Evolutionary conservation across 2,329 filamentous ascomycete genomes (phyloP).

Genomic region (Triangularia setosa): DNA sequence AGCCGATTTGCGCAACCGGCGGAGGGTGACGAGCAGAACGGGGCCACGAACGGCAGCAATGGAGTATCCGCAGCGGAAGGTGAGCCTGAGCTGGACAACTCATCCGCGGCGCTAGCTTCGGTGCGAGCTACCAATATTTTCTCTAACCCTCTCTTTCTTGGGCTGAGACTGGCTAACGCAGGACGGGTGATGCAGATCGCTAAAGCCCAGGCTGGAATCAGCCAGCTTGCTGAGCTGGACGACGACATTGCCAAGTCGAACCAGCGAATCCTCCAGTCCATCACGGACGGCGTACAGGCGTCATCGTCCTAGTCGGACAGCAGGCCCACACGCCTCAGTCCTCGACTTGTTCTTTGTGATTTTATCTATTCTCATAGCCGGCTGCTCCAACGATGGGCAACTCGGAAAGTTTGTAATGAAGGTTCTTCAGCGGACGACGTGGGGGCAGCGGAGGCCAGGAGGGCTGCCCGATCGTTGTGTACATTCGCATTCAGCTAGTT

Average conservation of each 20-base stretch:
- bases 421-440: not conserved
- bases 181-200: constrained; percentile 26
- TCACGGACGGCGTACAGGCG: constrained; percentile 24
- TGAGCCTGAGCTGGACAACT: constrained; percentile 58
- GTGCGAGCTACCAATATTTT: constrained; percentile 49
- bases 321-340: not conserved
- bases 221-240: constrained; percentile 30
- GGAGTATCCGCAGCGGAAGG: constrained; percentile 44
- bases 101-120: constrained; percentile 63
- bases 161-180: constrained; percentile 18
- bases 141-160: constrained; percentile 23
- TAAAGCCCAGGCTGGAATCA: constrained; percentile 29
- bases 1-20: constrained; percentile 48
- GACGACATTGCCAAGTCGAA: constrained; percentile 31
- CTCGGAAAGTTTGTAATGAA: constrained; percentile 3
- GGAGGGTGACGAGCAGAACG: constrained; percentile 32
- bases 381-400: not conserved
- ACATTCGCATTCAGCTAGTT: constrained; percentile 8
- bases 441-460: not conserved
- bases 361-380: constrained; percentile 5
- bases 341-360: constrained; percentile 1
- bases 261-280: constrained; percentile 25
- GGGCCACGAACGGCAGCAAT: constrained; percentile 12
- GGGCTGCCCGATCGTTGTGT: not conserved
- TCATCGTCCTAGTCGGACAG: constrained; percentile 6